These are phyloP conservation scores for Gossypium gossypioides DNA, from an alignment of 441 rosid species.

Conservation along the genomic window DNA sequence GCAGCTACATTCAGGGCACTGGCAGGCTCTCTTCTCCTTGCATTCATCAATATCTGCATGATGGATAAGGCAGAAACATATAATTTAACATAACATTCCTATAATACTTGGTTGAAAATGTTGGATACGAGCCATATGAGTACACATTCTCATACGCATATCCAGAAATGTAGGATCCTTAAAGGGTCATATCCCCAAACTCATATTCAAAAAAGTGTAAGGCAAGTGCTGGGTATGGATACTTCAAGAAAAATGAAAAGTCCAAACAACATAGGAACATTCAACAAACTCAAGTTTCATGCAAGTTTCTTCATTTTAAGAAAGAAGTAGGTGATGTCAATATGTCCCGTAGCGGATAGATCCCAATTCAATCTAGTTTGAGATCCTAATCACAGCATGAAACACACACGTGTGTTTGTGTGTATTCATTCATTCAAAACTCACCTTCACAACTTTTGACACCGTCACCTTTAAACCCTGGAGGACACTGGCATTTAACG, in stretches of 20 bases:
- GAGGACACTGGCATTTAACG: constrained; percentile 70
- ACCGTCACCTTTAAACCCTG: constrained; percentile 81
- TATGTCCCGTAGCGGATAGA: not conserved
- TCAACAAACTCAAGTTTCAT: not conserved
- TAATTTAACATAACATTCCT: not conserved
- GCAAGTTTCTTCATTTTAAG: not conserved
- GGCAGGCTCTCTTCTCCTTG: constrained; percentile 84
- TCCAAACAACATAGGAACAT: not conserved
- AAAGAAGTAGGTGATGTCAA: not conserved
- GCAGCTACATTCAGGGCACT: constrained; percentile 87
- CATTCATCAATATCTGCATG: constrained; percentile 77
- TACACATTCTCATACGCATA: too few species aligned
- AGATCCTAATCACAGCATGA: not conserved
- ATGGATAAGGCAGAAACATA: not conserved
- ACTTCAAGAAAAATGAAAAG: not conserved
- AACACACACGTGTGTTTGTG: not conserved
- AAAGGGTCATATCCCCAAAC: not conserved
- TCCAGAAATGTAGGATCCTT: not conserved
- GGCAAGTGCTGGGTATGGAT: not conserved
- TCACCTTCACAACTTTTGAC: constrained; percentile 67
- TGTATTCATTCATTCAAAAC: constrained; percentile 4
- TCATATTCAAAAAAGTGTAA: not conserved
- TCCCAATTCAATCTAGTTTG: not conserved
- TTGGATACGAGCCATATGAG: not conserved
- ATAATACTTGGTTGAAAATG: not conserved